A percentile compares a stretch with the other conserved stretches of the same genome.
Evolutionary conservation across 495 filamentous ascomycete genomes (phyloP).

Genomic region (Hypomontagnella monticulosa): DNA sequence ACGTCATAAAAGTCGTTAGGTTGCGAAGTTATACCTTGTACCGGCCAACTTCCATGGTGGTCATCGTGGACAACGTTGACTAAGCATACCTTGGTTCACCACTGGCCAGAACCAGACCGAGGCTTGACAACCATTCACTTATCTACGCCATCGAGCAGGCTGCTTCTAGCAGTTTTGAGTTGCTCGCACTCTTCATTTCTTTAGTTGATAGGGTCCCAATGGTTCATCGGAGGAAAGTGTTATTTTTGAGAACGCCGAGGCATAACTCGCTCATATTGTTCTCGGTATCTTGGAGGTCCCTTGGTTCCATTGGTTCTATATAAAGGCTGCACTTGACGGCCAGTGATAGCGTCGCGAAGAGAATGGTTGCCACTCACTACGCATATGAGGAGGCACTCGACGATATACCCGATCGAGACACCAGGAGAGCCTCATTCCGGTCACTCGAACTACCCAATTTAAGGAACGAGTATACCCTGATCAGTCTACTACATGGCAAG

Average conservation of each 20-base stretch:
- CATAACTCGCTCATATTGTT: conserved; percentile 3
- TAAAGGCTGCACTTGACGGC: conserved; percentile 17
- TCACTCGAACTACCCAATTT: conserved; percentile 7
- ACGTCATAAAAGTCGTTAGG: conserved; percentile 13
- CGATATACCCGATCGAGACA: conserved; percentile 3
- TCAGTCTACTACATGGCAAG: conserved; percentile 27
- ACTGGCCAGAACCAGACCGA: background rate
- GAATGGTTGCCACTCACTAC: background rate
- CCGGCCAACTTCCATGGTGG: conserved; percentile 9
- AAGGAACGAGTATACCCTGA: conserved; percentile 22
- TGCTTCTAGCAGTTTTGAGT: conserved; percentile 15
- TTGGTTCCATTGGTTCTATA: conserved; percentile 34
- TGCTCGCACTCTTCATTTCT: conserved; percentile 40
- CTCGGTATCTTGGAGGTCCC: conserved; percentile 13
- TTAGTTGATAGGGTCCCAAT: conserved; percentile 27
- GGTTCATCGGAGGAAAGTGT: conserved; percentile 24
- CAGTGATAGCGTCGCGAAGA: conserved; percentile 1
- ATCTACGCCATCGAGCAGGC: conserved; percentile 30
- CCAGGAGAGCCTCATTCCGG: conserved; percentile 2
- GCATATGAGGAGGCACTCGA: background rate
- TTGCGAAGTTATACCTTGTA: background rate
- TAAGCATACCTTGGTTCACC: conserved; percentile 9
- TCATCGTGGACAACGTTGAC: conserved; percentile 10
- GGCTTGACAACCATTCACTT: conserved; percentile 22
- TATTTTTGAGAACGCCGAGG: conserved; percentile 13